These are phyloP conservation scores for Talaromyces sp. DNA, from an alignment of 2,329 filamentous ascomycete species.

Conservation along the genomic window DNA sequence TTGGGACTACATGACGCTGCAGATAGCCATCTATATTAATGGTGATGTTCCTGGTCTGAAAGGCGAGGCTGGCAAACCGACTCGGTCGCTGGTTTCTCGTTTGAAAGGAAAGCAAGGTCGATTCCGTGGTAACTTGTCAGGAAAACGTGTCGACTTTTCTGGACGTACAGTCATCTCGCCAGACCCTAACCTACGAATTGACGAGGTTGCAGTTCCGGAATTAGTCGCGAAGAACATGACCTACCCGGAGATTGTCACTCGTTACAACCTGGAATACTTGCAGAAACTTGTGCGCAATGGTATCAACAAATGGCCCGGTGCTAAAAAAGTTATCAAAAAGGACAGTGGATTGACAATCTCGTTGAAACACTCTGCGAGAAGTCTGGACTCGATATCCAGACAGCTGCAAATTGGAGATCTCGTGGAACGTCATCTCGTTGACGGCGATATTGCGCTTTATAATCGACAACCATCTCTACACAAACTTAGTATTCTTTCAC, in stretches of 20 bases:
- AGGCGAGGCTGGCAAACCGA: slow-evolving; percentile 79
- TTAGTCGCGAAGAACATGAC: slow-evolving; percentile 95
- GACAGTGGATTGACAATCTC: slow-evolving; percentile 68
- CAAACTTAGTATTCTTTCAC: slow-evolving; percentile 97
- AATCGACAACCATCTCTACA: slow-evolving; percentile 97
- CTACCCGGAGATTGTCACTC: slow-evolving; percentile 83
- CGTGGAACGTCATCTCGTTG: slow-evolving; percentile 91
- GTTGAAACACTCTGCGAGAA: slow-evolving; percentile 63
- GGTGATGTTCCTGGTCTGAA: slow-evolving; percentile 93
- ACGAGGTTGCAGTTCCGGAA: slow-evolving; percentile 87
- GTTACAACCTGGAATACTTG: slow-evolving; percentile 81
- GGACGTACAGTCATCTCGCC: slow-evolving; percentile 96
- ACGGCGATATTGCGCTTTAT: slow-evolving; percentile 94
- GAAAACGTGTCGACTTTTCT: slow-evolving; percentile 98
- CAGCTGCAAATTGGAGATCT: slow-evolving; percentile 78
- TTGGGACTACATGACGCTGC: slow-evolving; percentile 94
- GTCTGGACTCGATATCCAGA: slow-evolving; percentile 67
- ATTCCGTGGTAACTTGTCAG: slow-evolving; percentile 93
- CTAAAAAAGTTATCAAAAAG: slow-evolving; percentile 75
- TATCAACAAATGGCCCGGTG: slow-evolving; percentile 76
- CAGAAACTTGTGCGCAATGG: slow-evolving; percentile 72
- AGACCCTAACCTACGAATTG: slow-evolving; percentile 88
- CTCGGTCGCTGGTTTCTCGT: slow-evolving; percentile 89
- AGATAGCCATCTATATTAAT: slow-evolving; percentile 97
- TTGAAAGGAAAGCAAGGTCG: slow-evolving; percentile 96